Base-by-base conservation (phyloP, 2,329 filamentous ascomycete species). In the Amphichorda felina region DNA sequence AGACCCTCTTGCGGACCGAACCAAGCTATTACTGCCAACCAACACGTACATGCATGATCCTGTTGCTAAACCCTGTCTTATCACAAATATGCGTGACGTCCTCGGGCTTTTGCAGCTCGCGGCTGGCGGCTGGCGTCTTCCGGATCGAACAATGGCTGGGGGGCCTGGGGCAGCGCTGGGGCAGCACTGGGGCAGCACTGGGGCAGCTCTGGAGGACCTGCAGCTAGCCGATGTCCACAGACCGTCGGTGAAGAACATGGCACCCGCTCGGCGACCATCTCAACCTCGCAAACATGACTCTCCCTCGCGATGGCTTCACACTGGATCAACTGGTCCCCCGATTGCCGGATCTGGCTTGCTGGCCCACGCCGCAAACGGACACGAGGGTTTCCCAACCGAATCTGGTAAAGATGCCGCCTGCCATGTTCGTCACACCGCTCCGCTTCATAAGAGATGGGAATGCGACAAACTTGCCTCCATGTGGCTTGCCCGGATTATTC, bases 351-450 rank as follows among this genome's bases (percentile, higher is more conserved):
- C 18, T 18, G n/a, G n/a, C n/a, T n/a, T n/a, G n/a, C n/a, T n/a
- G 17, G 17, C 13, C 35, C 35, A 36, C 27, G 15, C 36, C 32
- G 36, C 18, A 38, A 38, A 38, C 36, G 31, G 36, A 34, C 32
- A 25, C 16, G 34, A 18, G 14, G 21, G 16, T 14, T 26, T n/a
- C 31, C 21, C 31, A 27, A 25, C 21, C 26, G 34, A 19, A 17
- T 31, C 21, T 35, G 28, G 25, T 14, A 22, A 35, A 27, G 38
- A 37, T 27, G 38, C 38, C 32, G 29, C 30, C 30, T 40, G 36
- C 38, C 36, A 19, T 16, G 27, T 34, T 29, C 36, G 33, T 36
- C 39, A 41, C 39, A 41, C 39, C 39, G 39, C 39, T 30, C 39
- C 32, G 28, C 16, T n/a, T 35, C 27, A 28, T 38, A 38, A 38